Evolutionary conservation across 306 rosid genomes (phyloP).

Genomic region (Prinsepia uniflora): DNA sequence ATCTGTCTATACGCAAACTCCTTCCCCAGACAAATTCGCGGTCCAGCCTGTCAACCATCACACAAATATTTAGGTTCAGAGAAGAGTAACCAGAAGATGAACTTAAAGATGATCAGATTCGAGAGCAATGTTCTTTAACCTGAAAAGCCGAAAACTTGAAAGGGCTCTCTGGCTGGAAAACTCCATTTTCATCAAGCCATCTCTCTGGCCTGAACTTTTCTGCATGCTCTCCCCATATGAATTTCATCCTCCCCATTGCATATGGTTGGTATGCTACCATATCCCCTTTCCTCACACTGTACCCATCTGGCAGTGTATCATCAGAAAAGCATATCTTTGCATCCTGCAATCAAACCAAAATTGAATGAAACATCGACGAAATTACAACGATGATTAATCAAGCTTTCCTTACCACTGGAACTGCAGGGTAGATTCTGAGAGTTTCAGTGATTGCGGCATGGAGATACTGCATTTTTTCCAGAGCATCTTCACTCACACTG

Average conservation of each 20-base stretch:
- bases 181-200: conserved; percentile 62
- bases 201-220: conserved; percentile 67
- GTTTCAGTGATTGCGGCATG: conserved; percentile 78
- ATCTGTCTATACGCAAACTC: conserved; percentile 88
- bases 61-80: background rate
- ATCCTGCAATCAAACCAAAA: conserved; percentile 42
- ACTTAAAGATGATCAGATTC: background rate
- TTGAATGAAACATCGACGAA: background rate
- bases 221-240: conserved; percentile 82
- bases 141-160: conserved; percentile 77
- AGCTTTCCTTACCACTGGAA: conserved; percentile 62
- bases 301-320: conserved; percentile 74
- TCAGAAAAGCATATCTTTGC: conserved; percentile 60
- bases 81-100: background rate
- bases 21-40: conserved; percentile 75
- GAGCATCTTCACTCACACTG: conserved; percentile 43
- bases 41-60: conserved; percentile 61
- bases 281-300: conserved; percentile 57
- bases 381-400: background rate
- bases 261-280: conserved; percentile 61
- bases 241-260: conserved; percentile 87
- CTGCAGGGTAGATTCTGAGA: conserved; percentile 75
- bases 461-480: conserved; percentile 69
- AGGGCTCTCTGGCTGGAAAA: conserved; percentile 58
- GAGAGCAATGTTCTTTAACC: conserved; percentile 33